Evolutionary conservation across 257 asterid species (phyloP).

Genomic region (Plantago ovata): DNA sequence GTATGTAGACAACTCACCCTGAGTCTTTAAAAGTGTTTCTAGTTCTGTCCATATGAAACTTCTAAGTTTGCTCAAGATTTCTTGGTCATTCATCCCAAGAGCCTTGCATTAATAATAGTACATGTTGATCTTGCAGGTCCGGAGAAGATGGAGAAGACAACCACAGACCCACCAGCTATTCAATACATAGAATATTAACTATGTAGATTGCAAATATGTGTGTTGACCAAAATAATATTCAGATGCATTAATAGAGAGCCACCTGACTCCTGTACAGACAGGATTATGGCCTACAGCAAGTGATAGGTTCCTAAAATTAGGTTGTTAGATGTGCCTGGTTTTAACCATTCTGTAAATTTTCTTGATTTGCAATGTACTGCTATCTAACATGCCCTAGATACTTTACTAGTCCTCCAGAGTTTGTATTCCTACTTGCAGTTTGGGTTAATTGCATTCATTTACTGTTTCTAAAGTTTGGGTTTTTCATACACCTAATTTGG

Average conservation of each 20-base stretch:
- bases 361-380: no score
- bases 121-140: slow-evolving; percentile 39
- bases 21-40: no score
- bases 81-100: no score
- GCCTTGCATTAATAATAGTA: neutral
- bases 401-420: no score
- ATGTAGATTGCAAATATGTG: neutral
- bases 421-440: no score
- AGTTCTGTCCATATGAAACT: no score
- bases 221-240: slow-evolving; percentile 9
- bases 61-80: no score
- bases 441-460: no score
- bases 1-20: no score
- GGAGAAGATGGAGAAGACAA: slow-evolving; percentile 47
- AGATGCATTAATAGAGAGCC: slow-evolving; percentile 11
- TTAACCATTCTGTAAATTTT: slow-evolving; percentile 13
- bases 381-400: no score
- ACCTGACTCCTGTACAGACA: slow-evolving; percentile 19
- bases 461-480: no score
- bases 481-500: no score
- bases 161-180: slow-evolving; percentile 53
- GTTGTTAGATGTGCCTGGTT: slow-evolving; percentile 18
- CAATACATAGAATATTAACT: slow-evolving; percentile 73
- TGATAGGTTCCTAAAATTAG: slow-evolving; percentile 8
- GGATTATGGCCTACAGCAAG: slow-evolving; percentile 15